Conservation (phyloP, 2,329 filamentous ascomycete species). For the Arthrobotrys sinensis region DNA sequence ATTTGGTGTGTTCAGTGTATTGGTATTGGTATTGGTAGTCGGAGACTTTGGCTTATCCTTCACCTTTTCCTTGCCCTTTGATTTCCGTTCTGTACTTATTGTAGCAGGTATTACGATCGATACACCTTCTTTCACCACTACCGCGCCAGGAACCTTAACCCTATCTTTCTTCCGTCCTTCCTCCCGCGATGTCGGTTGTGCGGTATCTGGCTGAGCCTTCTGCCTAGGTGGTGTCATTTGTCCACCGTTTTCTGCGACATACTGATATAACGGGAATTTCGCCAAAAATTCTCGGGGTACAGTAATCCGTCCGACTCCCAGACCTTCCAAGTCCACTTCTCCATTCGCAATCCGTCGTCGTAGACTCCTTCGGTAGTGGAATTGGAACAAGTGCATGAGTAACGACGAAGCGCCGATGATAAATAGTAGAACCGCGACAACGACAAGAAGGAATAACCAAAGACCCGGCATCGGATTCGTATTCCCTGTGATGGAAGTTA, state of each 20-base stretch:
- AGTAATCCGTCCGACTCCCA: constrained; percentile 86
- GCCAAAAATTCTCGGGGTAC: constrained; percentile 81
- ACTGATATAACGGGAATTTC: constrained; percentile 83
- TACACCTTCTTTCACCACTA: constrained; percentile 62
- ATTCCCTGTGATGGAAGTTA: constrained; percentile 69
- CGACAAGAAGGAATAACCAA: constrained; percentile 83
- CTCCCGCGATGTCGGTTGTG: constrained; percentile 54
- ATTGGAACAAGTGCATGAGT: constrained; percentile 83
- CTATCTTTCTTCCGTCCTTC: constrained; percentile 26
- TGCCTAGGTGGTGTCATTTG: constrained; percentile 63
- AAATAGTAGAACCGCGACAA: constrained; percentile 79
- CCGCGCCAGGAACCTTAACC: constrained; percentile 28
- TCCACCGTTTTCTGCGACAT: constrained; percentile 69
- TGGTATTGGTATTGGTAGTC: neutral
- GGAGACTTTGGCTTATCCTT: constrained; percentile 2
- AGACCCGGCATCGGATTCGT: constrained; percentile 76
- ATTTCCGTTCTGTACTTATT: constrained; percentile 58
- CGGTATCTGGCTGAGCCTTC: neutral
- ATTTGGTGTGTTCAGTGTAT: neutral
- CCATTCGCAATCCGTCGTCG: constrained; percentile 80
- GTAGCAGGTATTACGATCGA: constrained; percentile 58
- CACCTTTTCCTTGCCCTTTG: constrained; percentile 19
- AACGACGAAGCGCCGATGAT: constrained; percentile 79
- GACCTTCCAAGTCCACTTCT: constrained; percentile 86
- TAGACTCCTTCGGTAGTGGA: constrained; percentile 77